Base-by-base conservation (phyloP, 768 basidiomycete genomes). In the Termitomyces heimii region DNA sequence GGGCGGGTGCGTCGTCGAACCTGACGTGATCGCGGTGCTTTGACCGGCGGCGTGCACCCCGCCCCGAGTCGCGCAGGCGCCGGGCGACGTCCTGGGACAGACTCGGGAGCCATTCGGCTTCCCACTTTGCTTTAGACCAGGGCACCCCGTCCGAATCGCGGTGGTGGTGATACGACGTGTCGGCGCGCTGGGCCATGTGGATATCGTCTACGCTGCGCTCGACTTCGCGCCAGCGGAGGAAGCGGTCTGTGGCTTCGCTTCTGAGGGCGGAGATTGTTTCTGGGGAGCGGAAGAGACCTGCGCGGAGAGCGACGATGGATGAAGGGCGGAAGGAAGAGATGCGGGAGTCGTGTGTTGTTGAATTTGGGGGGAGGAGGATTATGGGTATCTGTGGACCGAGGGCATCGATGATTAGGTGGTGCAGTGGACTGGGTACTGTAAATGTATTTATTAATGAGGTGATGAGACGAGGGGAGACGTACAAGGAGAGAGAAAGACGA, bases 141-240 rank as follows among this genome's bases (percentile, higher is more conserved):
- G 63, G 66, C 43, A 62, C 55, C 9, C 56, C 61, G n/a, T 60
- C 55, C 2, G 59, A 44, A 37, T 59, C 54, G 16, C 59, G 57
- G 54, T 62, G 62, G 43, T 55, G 49, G 22, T 54, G 49, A 20
- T 54, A 39, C 26, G 32, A 55, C 53, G 67, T 66, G 58, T 67
- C 53, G 60, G 63, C 54, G 16, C 70, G 68, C 54, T 64, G 68
- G 3, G 59, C 61, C 52, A 60, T 65, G 35, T 71, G 71, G 40
- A 84, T 73, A 35, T 70, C 70, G 57, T 77, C 75, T 6, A 82
- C 79, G 12, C 79, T 80, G 20, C 78, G 75, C 60, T 87, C 83
- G 28, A 89, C 80, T 66, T 88, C 88, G 32, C 85, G 74, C 88
- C 88, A 89, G 31, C 81, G 79, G 55, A 88, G 67, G 68, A 88